These are phyloP conservation scores for Cyclostephanos invisitatus DNA, from an alignment of 108 stramenopile genomes.

Conservation along the genomic window DNA sequence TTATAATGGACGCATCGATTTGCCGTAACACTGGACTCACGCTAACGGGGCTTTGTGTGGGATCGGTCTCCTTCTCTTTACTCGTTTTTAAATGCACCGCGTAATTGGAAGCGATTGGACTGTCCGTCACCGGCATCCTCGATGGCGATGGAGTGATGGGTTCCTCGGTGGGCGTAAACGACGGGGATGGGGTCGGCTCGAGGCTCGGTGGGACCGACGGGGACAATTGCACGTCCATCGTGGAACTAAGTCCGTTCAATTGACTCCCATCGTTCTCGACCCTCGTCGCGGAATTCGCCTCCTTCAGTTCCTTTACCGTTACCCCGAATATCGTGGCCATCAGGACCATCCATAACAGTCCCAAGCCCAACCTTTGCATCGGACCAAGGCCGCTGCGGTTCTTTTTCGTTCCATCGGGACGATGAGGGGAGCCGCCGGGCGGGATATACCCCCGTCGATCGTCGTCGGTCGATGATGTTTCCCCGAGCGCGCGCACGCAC, in stretches of 20 bases:
- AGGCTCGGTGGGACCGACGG: neutral
- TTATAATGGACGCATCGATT: too few relatives aligned
- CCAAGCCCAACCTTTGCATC: constrained; percentile 22
- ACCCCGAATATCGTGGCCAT: constrained; percentile 39
- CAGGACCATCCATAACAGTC: constrained; percentile 33
- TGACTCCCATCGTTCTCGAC: neutral
- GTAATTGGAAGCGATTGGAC: constrained; percentile 17
- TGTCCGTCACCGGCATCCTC: neutral
- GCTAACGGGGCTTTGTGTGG: constrained; percentile 24
- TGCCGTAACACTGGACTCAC: neutral
- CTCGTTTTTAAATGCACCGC: constrained; percentile 22
- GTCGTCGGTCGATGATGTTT: neutral
- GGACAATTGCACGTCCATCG: neutral
- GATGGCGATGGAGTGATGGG: constrained; percentile 9
- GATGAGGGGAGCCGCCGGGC: constrained; percentile 7
- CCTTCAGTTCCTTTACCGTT: constrained; percentile 25
- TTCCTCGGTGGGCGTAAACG: neutral
- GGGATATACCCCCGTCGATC: neutral
- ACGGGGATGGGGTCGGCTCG: constrained; percentile 12
- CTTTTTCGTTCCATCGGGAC: constrained; percentile 15
- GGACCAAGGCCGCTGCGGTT: constrained; percentile 4
- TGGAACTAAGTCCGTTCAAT: neutral
- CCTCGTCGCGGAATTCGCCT: constrained; percentile 4
- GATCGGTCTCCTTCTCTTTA: constrained; percentile 9
- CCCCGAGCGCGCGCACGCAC: neutral